Evolutionary conservation across 2,329 filamentous ascomycete species (phyloP), one percentile per base, ranked within the genome.

Genomic region (Thelonectria olida): DNA sequence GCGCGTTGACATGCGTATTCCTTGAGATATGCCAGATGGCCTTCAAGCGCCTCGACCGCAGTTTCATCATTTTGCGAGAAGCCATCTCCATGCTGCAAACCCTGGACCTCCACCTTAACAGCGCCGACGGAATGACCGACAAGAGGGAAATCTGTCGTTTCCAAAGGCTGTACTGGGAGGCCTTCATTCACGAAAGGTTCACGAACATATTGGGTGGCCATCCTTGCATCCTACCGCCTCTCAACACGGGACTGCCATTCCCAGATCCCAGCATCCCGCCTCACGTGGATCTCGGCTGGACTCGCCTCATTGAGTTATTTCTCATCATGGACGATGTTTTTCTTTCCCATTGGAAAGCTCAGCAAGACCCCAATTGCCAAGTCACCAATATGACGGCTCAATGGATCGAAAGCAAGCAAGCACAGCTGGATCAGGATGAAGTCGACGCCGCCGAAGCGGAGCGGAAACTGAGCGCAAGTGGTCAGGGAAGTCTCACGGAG

Each of bases 171-270:
- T 86, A 86, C 69, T 87, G 84, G 84, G 80, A 85, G 63, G 80
- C 79, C 12, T 86, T 82, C 65, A 83, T 87, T 28, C 84, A 86
- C 61, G 85, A 87, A 67, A 80, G 85, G 15, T 87, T 86, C 67
- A 67, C 84, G n/a, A 81, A 81, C 31, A 81, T 86, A 23, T 74
- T 82, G 4, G 80, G 84, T 38, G 83, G 83, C 42, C 80, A 80
- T 5, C 76, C 78, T 2, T 75, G 75, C 25, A 69, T 74, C 15
- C 67, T 80, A 61, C 66, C 67, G 8, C 74, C 77, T 1, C 73
- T 80, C 7, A 57, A 64, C 15, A 70, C 70, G 1, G 73, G 74
- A 4, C 65, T 75, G 17, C 76, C 76, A 2, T 44, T 69, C 2
- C 34, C 66, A 9, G 79, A 80, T 61, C 54, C 67, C 2, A 71